phyloP scores from a whole-genome alignment of 1,284 basidiomycete species.

The Cutaneotrichosporon sp. region DNA sequence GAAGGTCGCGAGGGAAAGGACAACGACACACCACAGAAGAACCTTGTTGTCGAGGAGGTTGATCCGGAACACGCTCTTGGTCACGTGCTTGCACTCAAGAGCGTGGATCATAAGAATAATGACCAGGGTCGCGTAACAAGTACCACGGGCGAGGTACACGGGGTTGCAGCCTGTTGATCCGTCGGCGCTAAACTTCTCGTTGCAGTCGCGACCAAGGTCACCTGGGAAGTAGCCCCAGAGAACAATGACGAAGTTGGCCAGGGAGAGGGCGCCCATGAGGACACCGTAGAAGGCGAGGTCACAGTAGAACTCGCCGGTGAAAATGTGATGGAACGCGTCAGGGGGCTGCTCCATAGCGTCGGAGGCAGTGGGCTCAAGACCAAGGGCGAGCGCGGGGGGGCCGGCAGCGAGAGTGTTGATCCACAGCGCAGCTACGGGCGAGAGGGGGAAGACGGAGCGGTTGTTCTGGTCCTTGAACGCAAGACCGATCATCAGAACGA shows the following conservation, averaged over 20 bases:
- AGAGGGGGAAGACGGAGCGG: conserved; percentile 62
- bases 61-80: conserved; percentile 50
- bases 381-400: conserved; percentile 59
- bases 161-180: conserved; percentile 8
- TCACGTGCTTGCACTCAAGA: conserved; percentile 49
- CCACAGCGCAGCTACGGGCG: conserved; percentile 63
- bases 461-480: conserved; percentile 59
- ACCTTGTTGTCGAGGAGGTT: conserved; percentile 56
- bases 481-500: conserved; percentile 61
- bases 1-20: conserved; percentile 40
- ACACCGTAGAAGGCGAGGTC: conserved; percentile 63
- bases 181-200: conserved; percentile 40
- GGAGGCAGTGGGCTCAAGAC: conserved; percentile 56
- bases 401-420: conserved; percentile 54
- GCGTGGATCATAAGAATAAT: conserved; percentile 52
- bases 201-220: conserved; percentile 54
- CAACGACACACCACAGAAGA: conserved; percentile 53
- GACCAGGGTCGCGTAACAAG: conserved; percentile 56
- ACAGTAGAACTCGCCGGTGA: conserved; percentile 54
- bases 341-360: conserved; percentile 61
- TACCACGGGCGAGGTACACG: conserved; percentile 57
- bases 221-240: conserved; percentile 54
- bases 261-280: conserved; percentile 57
- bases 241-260: conserved; percentile 56
- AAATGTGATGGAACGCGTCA: conserved; percentile 54